Base-by-base conservation (phyloP, 2,329 filamentous ascomycete species). In the Colletotrichum plurivorum region DNA sequence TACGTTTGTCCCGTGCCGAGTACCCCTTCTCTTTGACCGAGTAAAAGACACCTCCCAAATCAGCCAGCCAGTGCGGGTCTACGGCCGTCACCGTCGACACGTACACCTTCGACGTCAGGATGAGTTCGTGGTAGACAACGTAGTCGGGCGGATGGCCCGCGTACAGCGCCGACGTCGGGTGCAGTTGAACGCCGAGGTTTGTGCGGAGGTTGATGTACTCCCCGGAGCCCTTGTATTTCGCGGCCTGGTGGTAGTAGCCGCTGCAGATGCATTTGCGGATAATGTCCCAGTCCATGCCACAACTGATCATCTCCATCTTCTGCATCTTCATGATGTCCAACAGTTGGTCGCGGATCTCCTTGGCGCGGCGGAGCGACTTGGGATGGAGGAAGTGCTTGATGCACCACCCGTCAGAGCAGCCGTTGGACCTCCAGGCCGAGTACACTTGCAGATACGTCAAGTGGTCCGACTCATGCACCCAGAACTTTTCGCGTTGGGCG, bases 11-110 rank as follows among this genome's bases (percentile, higher is more conserved):
- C 27, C 93, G 87, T 13, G 92, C 90, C 15, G 93, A 97, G 78
- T 97, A 99, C 1, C 95, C 96, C 81, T 99, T 99, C 82, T 98
- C 95, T 82, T 97, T 98, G 77, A 99, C 89, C 1, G 93, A 96
- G 81, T 98, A 99, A 80, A 99, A 99, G 0, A 99, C 96, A 2
- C 95, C 96, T 41, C 97, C 96, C 6, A 99, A 85, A 78, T 99
- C 96, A 7, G 96, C 96, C 48, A 99, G 89, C 96, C 96, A 99
- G 78, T 97, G 94, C 60, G 96, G 95, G 78, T 99, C 96, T 1
- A 99, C 96, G 1, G 94, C 90, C 5, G 96, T 99, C 10, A 99
- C 96, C 5, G 94, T 97, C 3, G 94, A 97, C 90, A 99, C 98
- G 84, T 98, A 99, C 78, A 98, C 96, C 78, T 97, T 98, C 66